These are phyloP conservation scores for Suillus hirtellus DNA, from an alignment of 768 basidiomycete species.

Conservation along the genomic window DNA sequence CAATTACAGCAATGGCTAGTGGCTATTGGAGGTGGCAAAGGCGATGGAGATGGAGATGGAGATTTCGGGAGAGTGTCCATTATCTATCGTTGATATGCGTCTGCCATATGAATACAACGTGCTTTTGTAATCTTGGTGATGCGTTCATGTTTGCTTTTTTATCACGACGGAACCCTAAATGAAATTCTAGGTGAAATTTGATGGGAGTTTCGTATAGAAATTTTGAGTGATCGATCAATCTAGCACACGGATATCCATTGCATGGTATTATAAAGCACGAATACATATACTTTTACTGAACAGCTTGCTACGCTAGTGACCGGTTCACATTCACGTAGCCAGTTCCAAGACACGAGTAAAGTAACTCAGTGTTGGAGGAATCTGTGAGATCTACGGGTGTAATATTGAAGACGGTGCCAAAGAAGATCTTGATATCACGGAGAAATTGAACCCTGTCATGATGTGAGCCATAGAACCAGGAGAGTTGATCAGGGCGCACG, in stretches of 20 bases:
- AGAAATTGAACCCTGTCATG: constrained; percentile 82
- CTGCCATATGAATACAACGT: neutral
- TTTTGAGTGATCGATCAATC: neutral
- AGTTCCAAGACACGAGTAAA: constrained; percentile 89
- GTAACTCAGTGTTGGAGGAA: constrained; percentile 54
- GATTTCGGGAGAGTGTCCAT: constrained; percentile 78
- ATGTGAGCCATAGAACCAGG: constrained; percentile 8
- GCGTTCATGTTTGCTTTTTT: neutral
- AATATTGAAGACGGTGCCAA: constrained; percentile 94
- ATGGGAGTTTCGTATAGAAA: neutral
- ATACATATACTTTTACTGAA: constrained; percentile 5
- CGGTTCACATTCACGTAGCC: constrained; percentile 91
- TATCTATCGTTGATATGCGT: constrained; percentile 60
- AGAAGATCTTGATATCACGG: constrained; percentile 76
- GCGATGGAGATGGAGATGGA: constrained; percentile 48
- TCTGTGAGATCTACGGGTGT: constrained; percentile 62
- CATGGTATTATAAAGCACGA: constrained; percentile 1
- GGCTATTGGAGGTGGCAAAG: constrained; percentile 57
- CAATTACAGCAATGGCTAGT: constrained; percentile 73
- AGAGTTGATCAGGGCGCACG: constrained; percentile 46
- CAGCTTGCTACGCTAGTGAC: constrained; percentile 53
- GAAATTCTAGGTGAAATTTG: neutral
- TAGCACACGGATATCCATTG: neutral
- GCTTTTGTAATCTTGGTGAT: neutral
- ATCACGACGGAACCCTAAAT: neutral